Percentiles rank a stretch among this genome's conserved stretches.
Conservation (phyloP, 2,329 filamentous ascomycete species). For the Fusarium dlaminii region DNA sequence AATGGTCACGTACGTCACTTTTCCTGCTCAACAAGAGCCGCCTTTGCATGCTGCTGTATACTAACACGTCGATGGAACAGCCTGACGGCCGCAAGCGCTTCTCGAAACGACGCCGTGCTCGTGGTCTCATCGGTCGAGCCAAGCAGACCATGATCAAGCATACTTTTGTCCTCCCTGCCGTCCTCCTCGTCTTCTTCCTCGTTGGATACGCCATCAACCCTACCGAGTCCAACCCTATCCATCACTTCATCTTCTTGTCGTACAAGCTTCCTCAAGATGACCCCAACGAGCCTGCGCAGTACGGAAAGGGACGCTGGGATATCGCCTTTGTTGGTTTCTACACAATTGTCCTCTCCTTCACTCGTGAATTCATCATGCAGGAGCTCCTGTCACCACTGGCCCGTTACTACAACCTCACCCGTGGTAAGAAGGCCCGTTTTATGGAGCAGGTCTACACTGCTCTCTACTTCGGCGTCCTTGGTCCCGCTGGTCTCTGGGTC, state of each 20-base stretch:
- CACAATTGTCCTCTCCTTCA: constrained; percentile 88
- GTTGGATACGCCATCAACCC: constrained; percentile 79
- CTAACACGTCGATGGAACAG: constrained; percentile 23
- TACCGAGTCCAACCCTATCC: constrained; percentile 78
- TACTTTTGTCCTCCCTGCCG: constrained; percentile 72
- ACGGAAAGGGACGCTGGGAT: constrained; percentile 89
- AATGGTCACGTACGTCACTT: constrained; percentile 24
- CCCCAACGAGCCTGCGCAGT: constrained; percentile 66
- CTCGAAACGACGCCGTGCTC: constrained; percentile 65
- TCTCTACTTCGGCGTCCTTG: constrained; percentile 85
- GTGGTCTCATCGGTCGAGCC: constrained; percentile 56
- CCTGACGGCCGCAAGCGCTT: constrained; percentile 52
- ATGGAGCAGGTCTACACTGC: constrained; percentile 98
- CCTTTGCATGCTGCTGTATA: neutral
- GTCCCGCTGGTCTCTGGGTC: constrained; percentile 86
- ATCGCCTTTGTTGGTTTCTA: constrained; percentile 91
- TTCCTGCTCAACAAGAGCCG: neutral
- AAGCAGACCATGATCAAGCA: constrained; percentile 68
- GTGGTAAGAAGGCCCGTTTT: constrained; percentile 86
- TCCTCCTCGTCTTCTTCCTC: constrained; percentile 71
- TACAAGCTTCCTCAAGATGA: constrained; percentile 72
- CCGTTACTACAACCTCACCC: constrained; percentile 73
- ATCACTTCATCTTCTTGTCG: constrained; percentile 88
- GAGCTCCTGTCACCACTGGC: constrained; percentile 83
- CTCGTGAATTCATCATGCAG: constrained; percentile 96